Conservation (phyloP, 2,329 filamentous ascomycete genomes). For the Phialophora macrospora region DNA sequence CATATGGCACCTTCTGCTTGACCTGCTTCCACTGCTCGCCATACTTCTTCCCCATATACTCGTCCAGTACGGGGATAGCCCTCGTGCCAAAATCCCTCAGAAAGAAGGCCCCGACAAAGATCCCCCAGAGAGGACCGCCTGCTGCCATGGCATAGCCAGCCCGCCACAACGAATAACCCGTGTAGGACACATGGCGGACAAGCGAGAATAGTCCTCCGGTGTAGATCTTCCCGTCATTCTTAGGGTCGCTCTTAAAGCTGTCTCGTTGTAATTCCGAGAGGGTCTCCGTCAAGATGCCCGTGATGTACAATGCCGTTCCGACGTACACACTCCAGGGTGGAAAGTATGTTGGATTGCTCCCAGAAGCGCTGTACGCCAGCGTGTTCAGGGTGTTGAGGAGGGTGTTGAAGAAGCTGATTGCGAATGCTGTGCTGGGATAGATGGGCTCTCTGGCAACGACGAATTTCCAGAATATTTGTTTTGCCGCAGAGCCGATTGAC, state of each 20-base stretch:
- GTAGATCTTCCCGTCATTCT: constrained; percentile 59
- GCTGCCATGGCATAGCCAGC: constrained; percentile 55
- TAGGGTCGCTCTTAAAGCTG: constrained; percentile 56
- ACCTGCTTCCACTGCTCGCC: constrained; percentile 47
- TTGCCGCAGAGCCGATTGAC: constrained; percentile 29
- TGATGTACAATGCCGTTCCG: constrained; percentile 56
- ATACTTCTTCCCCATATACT: constrained; percentile 50
- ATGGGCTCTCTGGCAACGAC: constrained; percentile 25
- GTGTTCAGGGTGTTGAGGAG: constrained; percentile 61
- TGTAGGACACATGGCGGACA: constrained; percentile 61
- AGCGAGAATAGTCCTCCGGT: constrained; percentile 56
- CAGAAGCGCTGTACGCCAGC: constrained; percentile 58
- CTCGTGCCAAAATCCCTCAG: constrained; percentile 53
- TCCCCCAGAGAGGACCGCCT: constrained; percentile 49
- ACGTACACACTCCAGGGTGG: constrained; percentile 47
- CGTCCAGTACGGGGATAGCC: constrained; percentile 55
- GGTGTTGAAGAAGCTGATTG: constrained; percentile 59
- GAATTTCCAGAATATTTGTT: constrained; percentile 32
- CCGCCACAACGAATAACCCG: constrained; percentile 59
- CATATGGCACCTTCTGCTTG: constrained; percentile 47
- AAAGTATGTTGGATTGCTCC: constrained; percentile 39
- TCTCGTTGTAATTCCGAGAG: constrained; percentile 63
- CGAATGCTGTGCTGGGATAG: constrained; percentile 46
- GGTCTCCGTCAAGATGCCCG: constrained; percentile 61
- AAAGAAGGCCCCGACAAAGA: constrained; percentile 47